These are phyloP conservation scores for Allium fistulosum DNA, from an alignment of 106 monocot genomes.

Conservation along the genomic window DNA sequence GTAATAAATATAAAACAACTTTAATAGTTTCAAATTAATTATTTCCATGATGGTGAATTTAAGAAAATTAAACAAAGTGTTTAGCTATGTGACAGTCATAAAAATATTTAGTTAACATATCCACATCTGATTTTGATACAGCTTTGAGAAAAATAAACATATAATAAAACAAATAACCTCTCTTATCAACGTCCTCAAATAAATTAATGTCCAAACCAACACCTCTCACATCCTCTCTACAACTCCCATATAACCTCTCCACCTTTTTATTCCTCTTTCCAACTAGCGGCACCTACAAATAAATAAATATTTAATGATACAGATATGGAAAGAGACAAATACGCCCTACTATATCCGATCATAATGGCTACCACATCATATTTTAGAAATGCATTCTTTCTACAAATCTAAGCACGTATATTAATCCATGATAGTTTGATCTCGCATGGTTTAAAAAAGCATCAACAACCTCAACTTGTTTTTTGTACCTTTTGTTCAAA, in stretches of 20 bases:
- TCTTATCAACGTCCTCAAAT: constrained; percentile 39
- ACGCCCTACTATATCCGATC: too few species aligned
- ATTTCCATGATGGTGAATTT: background rate
- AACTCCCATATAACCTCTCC: constrained; percentile 22
- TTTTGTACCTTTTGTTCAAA: too few species aligned
- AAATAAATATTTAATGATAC: too few species aligned
- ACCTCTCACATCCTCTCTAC: constrained; percentile 51
- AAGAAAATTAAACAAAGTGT: background rate
- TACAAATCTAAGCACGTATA: too few species aligned
- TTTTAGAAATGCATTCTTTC: too few species aligned
- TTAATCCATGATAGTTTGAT: too few species aligned
- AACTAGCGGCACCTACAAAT: too few species aligned
- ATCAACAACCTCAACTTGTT: too few species aligned
- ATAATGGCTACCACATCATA: too few species aligned
- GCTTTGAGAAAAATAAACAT: background rate
- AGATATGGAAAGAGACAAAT: too few species aligned
- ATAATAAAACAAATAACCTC: constrained; percentile 27
- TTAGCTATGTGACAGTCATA: background rate
- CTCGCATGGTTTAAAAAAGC: too few species aligned
- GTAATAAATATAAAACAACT: background rate
- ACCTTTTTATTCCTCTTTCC: constrained; percentile 1
- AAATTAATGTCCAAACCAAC: constrained; percentile 26
- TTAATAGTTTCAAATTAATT: background rate
- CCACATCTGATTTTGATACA: background rate
- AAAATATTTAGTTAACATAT: background rate